Evolutionary conservation across 177 flowering plant genomes (phyloP), one percentile per base, ranked within the genome.

Genomic region (Telopea speciosissima): DNA sequence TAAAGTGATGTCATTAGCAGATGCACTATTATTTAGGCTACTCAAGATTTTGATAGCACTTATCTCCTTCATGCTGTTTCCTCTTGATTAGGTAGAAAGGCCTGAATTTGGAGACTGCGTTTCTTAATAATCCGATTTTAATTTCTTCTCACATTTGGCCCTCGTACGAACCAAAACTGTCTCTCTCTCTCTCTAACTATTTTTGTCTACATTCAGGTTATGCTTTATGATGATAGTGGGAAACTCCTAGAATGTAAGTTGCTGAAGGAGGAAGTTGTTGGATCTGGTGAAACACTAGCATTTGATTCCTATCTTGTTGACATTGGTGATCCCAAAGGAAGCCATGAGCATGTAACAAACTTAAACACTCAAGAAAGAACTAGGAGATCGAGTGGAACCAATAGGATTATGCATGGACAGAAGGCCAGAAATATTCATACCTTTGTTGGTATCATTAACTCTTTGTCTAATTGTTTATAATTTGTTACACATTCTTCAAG

Each of bases 171-270:
- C 61, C 8, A 58, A 19, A 58, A 17, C n/a, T 17, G n/a, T 21
- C 22, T 54, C 22, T 54, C 59, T 5, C 23, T 19, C 9, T 17
- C 23, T 58, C 8, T 61, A 13, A 24, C 49, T 65, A 5, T 14
- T 49, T 60, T 44, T 31, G 64, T 45, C 12, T 62, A 28, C 69
- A 19, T 67, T 40, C 85, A 95, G 97, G 81, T 86, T 31, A 72
- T 76, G 81, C 90, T 94, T 36, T 90, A 84, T 67, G 93, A 92
- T 81, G 97, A 90, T 19, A 73, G 78, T 66, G 89, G 86, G 71
- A 80, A 82, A 72, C 81, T 87, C n/a, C 65, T 92, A 79, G 87
- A 84, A 13, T 82, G 87, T 66, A 89, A 83, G 79, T 72, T 83
- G 14, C 54, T 90, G 83, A 90, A 86, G 77, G 82, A 83, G 44